Conservation (phyloP, 345 rosid genomes). For the Diplotaxis tenuifolia region DNA sequence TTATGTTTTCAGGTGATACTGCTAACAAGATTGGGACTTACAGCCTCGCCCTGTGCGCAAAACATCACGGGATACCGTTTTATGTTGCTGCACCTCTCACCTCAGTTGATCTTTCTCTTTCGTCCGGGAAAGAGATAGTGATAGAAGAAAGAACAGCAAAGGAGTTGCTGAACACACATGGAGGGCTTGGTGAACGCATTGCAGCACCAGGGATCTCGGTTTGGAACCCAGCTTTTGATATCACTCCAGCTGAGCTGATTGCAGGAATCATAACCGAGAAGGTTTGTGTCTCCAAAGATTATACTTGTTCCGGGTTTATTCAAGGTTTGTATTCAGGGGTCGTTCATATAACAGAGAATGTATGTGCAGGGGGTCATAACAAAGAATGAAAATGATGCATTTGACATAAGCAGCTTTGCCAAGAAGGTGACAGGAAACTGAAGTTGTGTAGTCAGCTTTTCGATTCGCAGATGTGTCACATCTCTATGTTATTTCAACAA, state of each 20-base stretch:
- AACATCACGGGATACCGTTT: conserved; percentile 66
- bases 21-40: conserved; percentile 98
- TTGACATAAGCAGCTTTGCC: conserved; percentile 61
- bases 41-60: conserved; percentile 84
- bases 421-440: conserved; percentile 21
- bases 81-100: conserved; percentile 92
- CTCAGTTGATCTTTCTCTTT: conserved; percentile 75
- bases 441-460: neutral
- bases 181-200: conserved; percentile 97
- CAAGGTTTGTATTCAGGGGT: neutral
- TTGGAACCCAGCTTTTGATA: conserved; percentile 98
- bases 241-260: conserved; percentile 77
- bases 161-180: conserved; percentile 67
- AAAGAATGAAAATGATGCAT: conserved; percentile 43
- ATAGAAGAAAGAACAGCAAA: conserved; percentile 82
- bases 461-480: neutral
- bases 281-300: conserved; percentile 39
- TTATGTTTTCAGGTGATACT: conserved; percentile 64
- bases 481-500: neutral
- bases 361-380: conserved; percentile 67
- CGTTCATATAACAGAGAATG: neutral
- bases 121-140: conserved; percentile 69
- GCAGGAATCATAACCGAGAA: conserved; percentile 82
- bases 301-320: neutral
- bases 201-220: conserved; percentile 87